Base-by-base conservation (phyloP, 495 filamentous ascomycete species). In the Trypethelium eluteriae region DNA sequence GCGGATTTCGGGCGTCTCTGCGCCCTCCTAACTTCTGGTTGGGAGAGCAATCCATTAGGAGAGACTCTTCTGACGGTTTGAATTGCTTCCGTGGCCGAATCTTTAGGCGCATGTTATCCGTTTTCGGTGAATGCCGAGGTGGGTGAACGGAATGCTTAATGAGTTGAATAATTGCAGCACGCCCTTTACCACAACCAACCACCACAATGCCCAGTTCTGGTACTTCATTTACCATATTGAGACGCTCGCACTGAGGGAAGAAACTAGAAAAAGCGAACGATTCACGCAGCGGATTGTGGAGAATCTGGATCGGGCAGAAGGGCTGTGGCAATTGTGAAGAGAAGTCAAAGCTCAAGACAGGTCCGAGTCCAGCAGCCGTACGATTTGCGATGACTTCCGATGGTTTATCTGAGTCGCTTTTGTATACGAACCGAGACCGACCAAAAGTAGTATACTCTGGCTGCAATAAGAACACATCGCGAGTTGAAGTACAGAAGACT, bases 191-290 rank as follows among this genome's bases (percentile, higher is more conserved):
- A 3, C 87, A 88, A 6, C 84, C 93, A 0, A 87, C 82, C 9
- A 93, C 77, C 3, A 96, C 84, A 38, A 97, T 78, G 5, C 85
- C 89, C 18, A 95, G 81, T 66, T 94, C 89, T 0, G 90, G 89
- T 36, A 97, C 84, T 64, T 89, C 84, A 35, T 85, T 77, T 5
- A 88, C 76, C 85, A 93, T 89, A 76, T 89, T 90, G 36, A 96
- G 79, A 3, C 93, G 88, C 71, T 92, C 83, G 65, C 81, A 82
- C 25, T 73, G 69, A 41, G 65, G 53, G 44, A 79, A 76, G 34
- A 76, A 74, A n/a, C 76, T 72, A 14, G 81, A 73, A 16, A 65
- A 68, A 32, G 9, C 53, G 39, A 64, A 46, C 4, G 53, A 35
- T 36, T 59, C 53, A 2, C 36, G 4, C 32, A 59, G 14, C 18